Conservation (phyloP, 2,329 filamentous ascomycete genomes). For the Lasiodiplodia gonubiensis region DNA sequence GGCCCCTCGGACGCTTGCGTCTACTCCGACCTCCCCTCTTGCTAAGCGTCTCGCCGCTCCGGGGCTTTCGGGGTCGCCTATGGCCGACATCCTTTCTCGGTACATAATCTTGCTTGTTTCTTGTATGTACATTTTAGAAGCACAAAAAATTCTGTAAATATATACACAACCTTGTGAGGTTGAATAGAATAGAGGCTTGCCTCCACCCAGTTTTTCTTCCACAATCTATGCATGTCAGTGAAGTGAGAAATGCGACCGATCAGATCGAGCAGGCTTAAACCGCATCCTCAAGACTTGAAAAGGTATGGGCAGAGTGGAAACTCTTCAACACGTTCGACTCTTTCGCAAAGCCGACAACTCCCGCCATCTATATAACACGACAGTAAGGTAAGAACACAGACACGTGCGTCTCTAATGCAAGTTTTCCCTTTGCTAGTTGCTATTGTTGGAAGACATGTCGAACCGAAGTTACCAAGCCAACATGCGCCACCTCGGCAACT, state of each 20-base stretch:
- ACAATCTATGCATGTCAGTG: background rate
- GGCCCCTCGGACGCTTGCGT: slow-evolving; percentile 42
- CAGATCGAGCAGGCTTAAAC: background rate
- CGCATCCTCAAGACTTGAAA: too few relatives aligned
- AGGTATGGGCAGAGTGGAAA: background rate
- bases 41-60: slow-evolving; percentile 8
- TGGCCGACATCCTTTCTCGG: background rate
- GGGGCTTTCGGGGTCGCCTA: background rate
- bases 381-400: too few relatives aligned
- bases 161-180: background rate
- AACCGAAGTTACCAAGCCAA: too few relatives aligned
- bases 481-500: too few relatives aligned
- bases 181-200: slow-evolving; percentile 6
- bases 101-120: slow-evolving; percentile 10
- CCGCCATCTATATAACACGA: too few relatives aligned
- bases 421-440: too few relatives aligned
- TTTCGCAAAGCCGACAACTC: too few relatives aligned
- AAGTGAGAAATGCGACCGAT: background rate
- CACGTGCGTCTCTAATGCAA: too few relatives aligned
- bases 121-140: slow-evolving; percentile 11
- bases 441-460: too few relatives aligned
- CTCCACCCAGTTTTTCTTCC: background rate
- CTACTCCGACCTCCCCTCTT: slow-evolving; percentile 32
- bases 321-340: background rate
- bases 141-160: background rate